These are phyloP conservation scores for Phyllosticta citribraziliensis DNA, from an alignment of 2,329 filamentous ascomycete species.

Conservation along the genomic window DNA sequence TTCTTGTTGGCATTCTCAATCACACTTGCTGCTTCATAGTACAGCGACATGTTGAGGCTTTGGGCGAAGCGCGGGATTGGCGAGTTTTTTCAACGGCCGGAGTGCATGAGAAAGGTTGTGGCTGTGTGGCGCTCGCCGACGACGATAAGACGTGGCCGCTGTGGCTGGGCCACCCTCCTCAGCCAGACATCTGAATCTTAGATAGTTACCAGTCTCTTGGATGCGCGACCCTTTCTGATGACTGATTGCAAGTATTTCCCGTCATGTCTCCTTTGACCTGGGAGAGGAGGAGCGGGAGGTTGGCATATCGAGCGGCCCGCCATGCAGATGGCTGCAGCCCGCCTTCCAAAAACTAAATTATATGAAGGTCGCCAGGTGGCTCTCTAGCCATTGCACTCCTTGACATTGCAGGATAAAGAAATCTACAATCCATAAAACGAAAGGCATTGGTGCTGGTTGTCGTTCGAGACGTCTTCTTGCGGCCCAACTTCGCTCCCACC, in stretches of 20 bases:
- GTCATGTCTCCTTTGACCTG: background rate
- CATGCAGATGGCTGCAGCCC: background rate
- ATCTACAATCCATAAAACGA: background rate
- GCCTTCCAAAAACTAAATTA: background rate
- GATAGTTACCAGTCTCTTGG: too few relatives aligned
- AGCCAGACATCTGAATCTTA: background rate
- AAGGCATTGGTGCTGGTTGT: background rate
- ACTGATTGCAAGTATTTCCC: background rate
- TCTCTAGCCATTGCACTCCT: background rate
- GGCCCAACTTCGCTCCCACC: background rate
- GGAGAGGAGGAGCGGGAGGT: background rate
- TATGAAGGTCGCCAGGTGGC: background rate
- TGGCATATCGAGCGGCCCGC: background rate
- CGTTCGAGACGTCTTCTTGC: background rate
- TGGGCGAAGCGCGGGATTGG: background rate
- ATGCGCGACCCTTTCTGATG: background rate
- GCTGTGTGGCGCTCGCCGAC: background rate
- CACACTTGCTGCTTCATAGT: constrained; percentile 78
- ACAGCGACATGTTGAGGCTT: constrained; percentile 68
- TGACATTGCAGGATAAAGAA: background rate
- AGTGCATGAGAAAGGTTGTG: background rate
- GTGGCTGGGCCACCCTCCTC: background rate
- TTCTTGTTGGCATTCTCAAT: constrained; percentile 53
- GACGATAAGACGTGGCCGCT: background rate
- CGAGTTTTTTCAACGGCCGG: background rate